Evolutionary conservation across 2,329 filamentous ascomycete species (phyloP), one percentile per base, ranked within the genome.

Genomic region (Cladosporium sp.): DNA sequence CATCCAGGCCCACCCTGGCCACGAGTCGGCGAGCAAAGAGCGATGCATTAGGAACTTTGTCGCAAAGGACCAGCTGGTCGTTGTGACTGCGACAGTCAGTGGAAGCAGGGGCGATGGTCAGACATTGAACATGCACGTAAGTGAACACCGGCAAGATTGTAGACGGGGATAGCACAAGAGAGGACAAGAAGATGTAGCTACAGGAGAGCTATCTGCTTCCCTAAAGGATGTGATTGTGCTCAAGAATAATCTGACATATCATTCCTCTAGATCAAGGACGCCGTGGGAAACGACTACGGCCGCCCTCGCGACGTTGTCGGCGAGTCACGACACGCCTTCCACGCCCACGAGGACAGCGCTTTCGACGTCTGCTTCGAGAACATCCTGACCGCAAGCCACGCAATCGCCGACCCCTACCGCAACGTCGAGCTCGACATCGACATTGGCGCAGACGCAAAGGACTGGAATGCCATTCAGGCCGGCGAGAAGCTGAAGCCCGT

Each of bases 11-110:
- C 86, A 88, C 71, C 80, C 82, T 62, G 83, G 86, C 68, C 85
- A 86, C 78, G 88, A 90, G 74, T 83, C 83, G 68, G 79, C 79
- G 55, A 88, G 85, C 75, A 87, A 89, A 76, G 91, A 94, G 82
- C 87, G 94, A 82, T 99, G 95, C 83, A 91, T 99, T 79, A 88
- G 94, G 78, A 99, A 99, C 83, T 99, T 97, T 79, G 93, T 97
- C 71, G 86, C 88, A 68, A 91, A 88, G 80, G 93, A 97, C 77
- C 96, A 95, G 70, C 84, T 99, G 71, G 95, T 99, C 51, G 94
- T 98, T 38, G 94, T 99, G 63, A 98, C 94, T 66, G 92, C 93
- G 65, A 97, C 88, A 67, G 86, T 97, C 65, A 88, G 90, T 77
- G 95, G 95, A n/a, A 82, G 82, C 71, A 92, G 90, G 81, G 94